These are phyloP conservation scores for Pestalotiopsis sp. DNA, from an alignment of 2,329 filamentous ascomycete species.

Conservation along the genomic window DNA sequence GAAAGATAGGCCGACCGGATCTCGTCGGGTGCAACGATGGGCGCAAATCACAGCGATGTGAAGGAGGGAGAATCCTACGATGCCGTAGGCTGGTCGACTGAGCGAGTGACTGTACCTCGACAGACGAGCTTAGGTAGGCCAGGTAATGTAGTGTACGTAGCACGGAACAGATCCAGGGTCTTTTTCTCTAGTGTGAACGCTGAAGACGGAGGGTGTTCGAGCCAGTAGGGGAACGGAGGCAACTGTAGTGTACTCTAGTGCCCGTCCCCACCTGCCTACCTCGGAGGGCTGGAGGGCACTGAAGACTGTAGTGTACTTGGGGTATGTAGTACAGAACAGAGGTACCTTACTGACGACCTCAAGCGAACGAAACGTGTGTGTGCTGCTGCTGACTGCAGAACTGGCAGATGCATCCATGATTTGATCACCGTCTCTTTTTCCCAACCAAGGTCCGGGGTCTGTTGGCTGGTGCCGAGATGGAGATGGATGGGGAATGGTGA, in stretches of 20 bases:
- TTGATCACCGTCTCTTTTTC: background rate
- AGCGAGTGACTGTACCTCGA: too few species aligned
- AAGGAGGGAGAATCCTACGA: background rate
- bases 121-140: too few species aligned
- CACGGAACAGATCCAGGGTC: too few species aligned
- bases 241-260: background rate
- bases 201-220: too few species aligned
- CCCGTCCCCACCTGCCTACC: slow-evolving; percentile 9
- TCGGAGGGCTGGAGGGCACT: background rate
- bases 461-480: background rate
- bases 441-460: background rate
- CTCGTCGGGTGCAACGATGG: slow-evolving; percentile 5
- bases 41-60: background rate
- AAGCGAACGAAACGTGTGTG: background rate
- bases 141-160: too few species aligned
- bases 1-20: slow-evolving; percentile 9
- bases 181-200: too few species aligned
- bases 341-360: background rate
- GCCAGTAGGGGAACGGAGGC: too few species aligned
- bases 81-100: background rate
- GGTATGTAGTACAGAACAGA: background rate
- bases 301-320: background rate
- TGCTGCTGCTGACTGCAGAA: background rate
- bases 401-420: background rate
- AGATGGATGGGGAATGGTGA: background rate